Conservation (phyloP, 495 filamentous ascomycete genomes). For the Durotheca rogersii region DNA sequence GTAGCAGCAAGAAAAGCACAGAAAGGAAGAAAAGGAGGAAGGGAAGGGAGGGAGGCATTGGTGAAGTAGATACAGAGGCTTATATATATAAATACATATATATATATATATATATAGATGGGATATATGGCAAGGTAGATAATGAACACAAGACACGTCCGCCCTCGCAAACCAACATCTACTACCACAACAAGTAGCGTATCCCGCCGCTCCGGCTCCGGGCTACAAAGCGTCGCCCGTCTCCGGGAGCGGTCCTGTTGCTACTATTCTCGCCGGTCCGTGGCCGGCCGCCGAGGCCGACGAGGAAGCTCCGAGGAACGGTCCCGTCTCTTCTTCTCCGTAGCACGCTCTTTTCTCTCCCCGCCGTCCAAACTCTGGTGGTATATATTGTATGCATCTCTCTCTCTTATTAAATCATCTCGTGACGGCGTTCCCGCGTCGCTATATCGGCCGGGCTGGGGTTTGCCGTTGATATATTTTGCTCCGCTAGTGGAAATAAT, state of each 20-base stretch:
- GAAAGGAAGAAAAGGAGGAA: background rate
- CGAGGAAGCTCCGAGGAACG: constrained; percentile 15
- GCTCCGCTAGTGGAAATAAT: constrained; percentile 13
- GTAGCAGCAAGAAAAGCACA: too few relatives aligned
- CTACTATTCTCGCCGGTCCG: too few relatives aligned
- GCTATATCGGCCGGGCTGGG: constrained; percentile 14
- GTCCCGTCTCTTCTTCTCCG: constrained; percentile 7
- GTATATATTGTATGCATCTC: too few relatives aligned
- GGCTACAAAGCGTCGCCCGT: too few relatives aligned
- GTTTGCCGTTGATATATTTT: constrained; percentile 14
- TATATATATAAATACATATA: constrained; percentile 30
- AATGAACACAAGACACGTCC: too few relatives aligned
- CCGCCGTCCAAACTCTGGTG: constrained; percentile 9
- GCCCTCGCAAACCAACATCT: constrained; percentile 27
- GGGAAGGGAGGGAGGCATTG: constrained; percentile 13
- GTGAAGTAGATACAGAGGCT: constrained; percentile 30
- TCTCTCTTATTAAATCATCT: constrained; percentile 16
- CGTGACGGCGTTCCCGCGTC: constrained; percentile 12
- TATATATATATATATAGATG: background rate
- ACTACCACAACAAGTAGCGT: too few relatives aligned
- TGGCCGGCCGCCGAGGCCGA: too few relatives aligned
- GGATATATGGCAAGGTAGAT: too few relatives aligned
- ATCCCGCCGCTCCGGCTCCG: background rate
- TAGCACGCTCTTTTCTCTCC: constrained; percentile 12
- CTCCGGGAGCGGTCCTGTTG: too few relatives aligned